A percentile compares a stretch with the other conserved stretches of the same genome.
phyloP scores from a whole-genome alignment of 805 yeast genomes.

The Spathaspora boniae region DNA sequence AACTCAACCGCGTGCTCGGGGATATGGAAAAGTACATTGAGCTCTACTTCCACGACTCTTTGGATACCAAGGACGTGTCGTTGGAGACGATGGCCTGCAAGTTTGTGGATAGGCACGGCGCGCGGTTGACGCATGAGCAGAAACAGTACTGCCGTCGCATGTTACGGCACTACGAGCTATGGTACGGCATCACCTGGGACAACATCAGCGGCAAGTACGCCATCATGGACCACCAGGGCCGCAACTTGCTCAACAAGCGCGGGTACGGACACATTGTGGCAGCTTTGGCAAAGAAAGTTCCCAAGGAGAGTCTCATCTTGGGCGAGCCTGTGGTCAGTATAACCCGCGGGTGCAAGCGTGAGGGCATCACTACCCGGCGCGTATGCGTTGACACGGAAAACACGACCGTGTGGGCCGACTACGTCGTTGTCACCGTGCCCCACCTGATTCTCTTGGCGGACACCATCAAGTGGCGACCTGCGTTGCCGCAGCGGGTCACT shows the following conservation, averaged over 20 bases:
- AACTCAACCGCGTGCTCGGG: slow-evolving; percentile 34
- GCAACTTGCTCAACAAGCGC: slow-evolving; percentile 66
- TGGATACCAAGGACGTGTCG: slow-evolving; percentile 50
- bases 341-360: slow-evolving; percentile 19
- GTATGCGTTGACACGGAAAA: slow-evolving; percentile 35
- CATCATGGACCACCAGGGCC: slow-evolving; percentile 67
- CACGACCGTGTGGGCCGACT: slow-evolving; percentile 41
- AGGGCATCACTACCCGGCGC: slow-evolving; percentile 8
- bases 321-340: slow-evolving; percentile 42
- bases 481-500: slow-evolving; percentile 16
- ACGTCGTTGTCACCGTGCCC: slow-evolving; percentile 72
- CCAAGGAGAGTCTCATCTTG: slow-evolving; percentile 32
- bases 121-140: slow-evolving; percentile 50
- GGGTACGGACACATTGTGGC: slow-evolving; percentile 57
- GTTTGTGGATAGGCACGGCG: slow-evolving; percentile 45
- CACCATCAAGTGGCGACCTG: slow-evolving; percentile 33
- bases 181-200: slow-evolving; percentile 77
- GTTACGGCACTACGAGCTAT: slow-evolving; percentile 61
- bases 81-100: slow-evolving; percentile 46
- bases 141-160: slow-evolving; percentile 48
- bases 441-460: slow-evolving; percentile 59
- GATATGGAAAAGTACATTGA: slow-evolving; percentile 63
- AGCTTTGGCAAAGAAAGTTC: slow-evolving; percentile 34
- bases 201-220: slow-evolving; percentile 66
- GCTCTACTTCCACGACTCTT: slow-evolving; percentile 47